A percentile compares a stretch with the other conserved stretches of the same genome.
phyloP scores from a whole-genome alignment of 306 rosid genomes.

The Dalbergia cochinchinensis region DNA sequence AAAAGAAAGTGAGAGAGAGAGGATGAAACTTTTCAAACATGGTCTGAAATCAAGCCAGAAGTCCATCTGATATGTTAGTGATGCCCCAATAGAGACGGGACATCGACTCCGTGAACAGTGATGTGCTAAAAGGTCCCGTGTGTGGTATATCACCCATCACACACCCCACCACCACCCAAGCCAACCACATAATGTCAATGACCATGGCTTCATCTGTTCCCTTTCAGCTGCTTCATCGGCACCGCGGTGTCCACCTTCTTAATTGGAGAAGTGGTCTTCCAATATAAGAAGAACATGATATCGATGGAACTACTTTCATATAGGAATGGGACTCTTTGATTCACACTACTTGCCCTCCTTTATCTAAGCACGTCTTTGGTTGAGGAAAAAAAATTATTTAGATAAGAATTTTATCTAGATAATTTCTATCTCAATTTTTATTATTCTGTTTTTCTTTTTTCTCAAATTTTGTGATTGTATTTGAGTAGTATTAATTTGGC shows the following conservation, averaged over 20 bases:
- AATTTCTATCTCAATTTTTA: too few relatives aligned
- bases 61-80: conserved; percentile 40
- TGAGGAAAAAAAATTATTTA: too few relatives aligned
- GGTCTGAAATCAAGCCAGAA: conserved; percentile 49
- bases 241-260: neutral
- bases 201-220: neutral
- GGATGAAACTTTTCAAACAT: neutral
- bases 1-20: conserved; percentile 1
- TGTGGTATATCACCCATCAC: neutral
- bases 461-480: neutral
- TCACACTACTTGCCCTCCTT: neutral
- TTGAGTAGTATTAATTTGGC: neutral
- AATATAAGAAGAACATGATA: too few relatives aligned
- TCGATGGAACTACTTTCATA: neutral
- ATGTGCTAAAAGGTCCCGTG: conserved; percentile 34
- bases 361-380: too few relatives aligned
- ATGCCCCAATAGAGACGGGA: conserved; percentile 38
- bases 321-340: neutral
- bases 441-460: too few relatives aligned
- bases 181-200: neutral
- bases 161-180: neutral
- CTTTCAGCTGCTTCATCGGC: neutral
- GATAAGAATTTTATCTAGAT: too few relatives aligned
- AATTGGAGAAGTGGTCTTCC: too few relatives aligned
- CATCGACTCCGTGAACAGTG: conserved; percentile 27